Base-by-base conservation (phyloP, 257 asterid genomes). In the Solanum appendiculatum region DNA sequence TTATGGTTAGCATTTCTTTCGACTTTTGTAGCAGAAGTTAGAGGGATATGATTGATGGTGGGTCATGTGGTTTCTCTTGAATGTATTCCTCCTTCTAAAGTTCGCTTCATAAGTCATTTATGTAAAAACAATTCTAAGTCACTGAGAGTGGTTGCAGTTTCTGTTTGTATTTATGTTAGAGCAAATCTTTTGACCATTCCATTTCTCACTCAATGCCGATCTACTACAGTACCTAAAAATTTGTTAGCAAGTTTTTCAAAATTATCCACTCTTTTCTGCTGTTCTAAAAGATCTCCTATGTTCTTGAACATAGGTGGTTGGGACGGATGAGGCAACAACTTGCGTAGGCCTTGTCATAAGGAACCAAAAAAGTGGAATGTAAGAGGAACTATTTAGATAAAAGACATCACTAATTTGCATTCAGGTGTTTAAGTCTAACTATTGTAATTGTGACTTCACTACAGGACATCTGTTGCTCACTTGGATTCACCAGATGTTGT, bases 301-400 rank as follows among this genome's bases (percentile, higher is more conserved):
- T 70, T 86, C 75, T 54, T 58, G 70, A 74, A 80, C 60, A 88
- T 85, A 96, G 99, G 88, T 95, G 48, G 94, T 93, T 66, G 99
- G 99, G 82, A 97, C 97, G 42, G 99, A 97, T 86, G 99, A 96
- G 93, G 99, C 99, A 89, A 97, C 99, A 70, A 97, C 99, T 69
- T 96, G 99, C 84, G 94, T 95, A 27, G 98, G 99, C 29, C 73
- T 97, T 86, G 92, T 91, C 86, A 92, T 97, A 88, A 93, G 97
- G 85, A 95, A 95, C 89, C 88, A 88, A 89, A 91, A 86, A 88
- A 92, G 86, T 86, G 98, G 98, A 93, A 92, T 93, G 99, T 96
- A 91, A 94, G 96, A 78, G 74, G 29, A 84, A 48, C 37, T 6
- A 56, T 82, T 56, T 85, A 86, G 63, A 74, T 27, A 14, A 15